Evolutionary conservation across 208 protist genomes (phyloP).

Genomic region (Wallacemonas collosoma): DNA sequence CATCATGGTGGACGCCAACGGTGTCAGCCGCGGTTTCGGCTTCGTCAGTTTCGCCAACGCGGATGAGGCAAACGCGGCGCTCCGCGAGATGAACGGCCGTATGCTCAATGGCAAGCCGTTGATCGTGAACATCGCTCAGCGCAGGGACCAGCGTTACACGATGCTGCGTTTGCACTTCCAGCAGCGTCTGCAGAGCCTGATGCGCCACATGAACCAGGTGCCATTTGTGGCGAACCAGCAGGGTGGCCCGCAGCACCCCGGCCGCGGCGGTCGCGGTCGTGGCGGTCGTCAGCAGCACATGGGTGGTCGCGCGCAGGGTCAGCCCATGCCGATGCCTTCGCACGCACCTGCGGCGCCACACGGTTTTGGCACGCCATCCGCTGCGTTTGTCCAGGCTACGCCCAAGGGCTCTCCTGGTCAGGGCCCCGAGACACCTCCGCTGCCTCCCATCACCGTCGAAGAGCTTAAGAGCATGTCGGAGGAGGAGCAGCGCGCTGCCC

Average conservation of each 20-base stretch:
- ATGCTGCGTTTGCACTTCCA: conserved; percentile 96
- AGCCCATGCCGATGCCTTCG: conserved; percentile 22
- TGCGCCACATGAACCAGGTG: conserved; percentile 67
- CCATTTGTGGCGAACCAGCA: conserved; percentile 46
- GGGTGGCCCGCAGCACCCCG: conserved; percentile 22
- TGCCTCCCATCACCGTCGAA: conserved; percentile 81
- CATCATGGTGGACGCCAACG: conserved; percentile 91
- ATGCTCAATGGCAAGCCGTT: conserved; percentile 97
- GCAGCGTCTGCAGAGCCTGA: conserved; percentile 89
- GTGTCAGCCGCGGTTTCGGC: conserved; percentile 97
- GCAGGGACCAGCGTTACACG: conserved; percentile 95
- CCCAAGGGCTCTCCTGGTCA: conserved; percentile 64
- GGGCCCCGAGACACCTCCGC: conserved; percentile 76
- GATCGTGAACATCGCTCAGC: conserved; percentile 97
- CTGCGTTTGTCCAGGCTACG: conserved; percentile 50
- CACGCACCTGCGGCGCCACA: conserved; percentile 30
- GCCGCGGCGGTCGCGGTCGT: conserved; percentile 39
- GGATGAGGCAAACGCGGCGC: conserved; percentile 97
- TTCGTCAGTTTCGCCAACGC: conserved; percentile 99
- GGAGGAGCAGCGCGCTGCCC: conserved; percentile 89
- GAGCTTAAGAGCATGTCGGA: conserved; percentile 82
- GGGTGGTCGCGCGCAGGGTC: conserved; percentile 23
- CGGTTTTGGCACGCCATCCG: conserved; percentile 50
- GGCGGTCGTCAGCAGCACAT: conserved; percentile 31
- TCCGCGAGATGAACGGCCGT: conserved; percentile 98